Evolutionary conservation across 2,329 filamentous ascomycete genomes (phyloP), one percentile per base, ranked within the genome.

Genomic region (Ceratocystis lukuohia): DNA sequence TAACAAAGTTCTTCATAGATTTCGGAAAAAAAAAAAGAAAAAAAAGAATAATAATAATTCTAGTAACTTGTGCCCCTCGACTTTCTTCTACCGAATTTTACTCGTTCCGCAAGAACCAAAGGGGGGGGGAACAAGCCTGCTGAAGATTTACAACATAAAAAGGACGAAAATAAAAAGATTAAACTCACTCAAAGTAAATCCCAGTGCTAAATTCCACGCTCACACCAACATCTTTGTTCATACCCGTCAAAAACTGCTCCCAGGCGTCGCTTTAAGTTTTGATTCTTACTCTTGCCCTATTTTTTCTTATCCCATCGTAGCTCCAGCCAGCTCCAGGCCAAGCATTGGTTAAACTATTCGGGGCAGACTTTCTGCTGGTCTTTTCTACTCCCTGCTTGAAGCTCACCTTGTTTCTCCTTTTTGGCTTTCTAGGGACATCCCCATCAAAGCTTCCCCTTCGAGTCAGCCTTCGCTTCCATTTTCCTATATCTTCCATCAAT

Each of bases 361-460:
- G 12, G 10, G 10, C 37, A 15, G 37, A 12, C 10, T 41, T 41
- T 15, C 37, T 41, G 37, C 37, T 41, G 12, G 37, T 41, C 37
- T 37, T 59, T 37, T 5, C 15, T 7, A 4, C 12, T 17, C 56
- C 28, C 56, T 59, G 28, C 56, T 20, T n/a, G 28, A 59, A 59
- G 56, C 17, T 59, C 17, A 4, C 28, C 56, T 59, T 59, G 56
- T 59, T 33, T 59, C 56, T 59, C 56, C 56, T 59, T 37, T 59
- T 59, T 37, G 30, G 28, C 28, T 37, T 59, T n/a, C 56, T 37
- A 17, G 17, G 48, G 48, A 53, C 48, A n/a, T 25, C 30, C 28
- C n/a, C 28, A 59, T 59, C 53, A 57, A 57, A 59, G 53, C 53
- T 37, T 17, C 53, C 12, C 37, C 56, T 30, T 28, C 56, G 7